phyloP scores from a whole-genome alignment of 1,284 basidiomycete species.

The Vanrija sp. region DNA sequence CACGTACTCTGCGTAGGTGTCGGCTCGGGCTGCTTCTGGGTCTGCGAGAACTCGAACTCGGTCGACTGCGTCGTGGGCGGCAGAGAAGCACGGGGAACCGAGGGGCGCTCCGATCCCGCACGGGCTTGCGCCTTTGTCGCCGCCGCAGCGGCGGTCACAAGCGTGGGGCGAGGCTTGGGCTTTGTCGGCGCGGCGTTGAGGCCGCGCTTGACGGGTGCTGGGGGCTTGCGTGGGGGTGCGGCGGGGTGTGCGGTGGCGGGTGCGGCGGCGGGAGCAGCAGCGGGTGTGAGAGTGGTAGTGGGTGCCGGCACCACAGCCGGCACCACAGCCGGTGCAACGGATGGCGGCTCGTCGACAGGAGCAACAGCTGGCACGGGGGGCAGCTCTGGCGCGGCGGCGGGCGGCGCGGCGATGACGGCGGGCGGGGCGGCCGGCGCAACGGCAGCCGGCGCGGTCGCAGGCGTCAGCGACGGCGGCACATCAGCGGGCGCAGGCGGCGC shows the following conservation, averaged over 20 bases:
- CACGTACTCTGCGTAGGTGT: background rate
- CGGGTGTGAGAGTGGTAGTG: background rate
- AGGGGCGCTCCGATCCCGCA: too few relatives aligned
- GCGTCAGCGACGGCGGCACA: background rate
- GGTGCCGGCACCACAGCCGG: background rate
- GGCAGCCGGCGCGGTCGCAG: background rate
- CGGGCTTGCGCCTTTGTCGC: too few relatives aligned
- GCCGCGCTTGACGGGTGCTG: too few relatives aligned
- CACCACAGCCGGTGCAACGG: background rate
- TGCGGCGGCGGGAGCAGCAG: background rate
- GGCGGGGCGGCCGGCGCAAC: too few relatives aligned
- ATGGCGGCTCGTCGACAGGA: background rate
- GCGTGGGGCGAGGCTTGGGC: too few relatives aligned
- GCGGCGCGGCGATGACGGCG: background rate
- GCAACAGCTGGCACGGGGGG: background rate
- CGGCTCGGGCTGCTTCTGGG: background rate
- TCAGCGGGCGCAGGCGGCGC: too few relatives aligned
- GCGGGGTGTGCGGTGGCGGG: background rate
- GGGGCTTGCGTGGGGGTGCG: background rate
- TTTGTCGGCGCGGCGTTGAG: too few relatives aligned
- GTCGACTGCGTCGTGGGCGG: background rate
- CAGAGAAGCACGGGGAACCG: background rate
- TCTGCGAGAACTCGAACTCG: background rate
- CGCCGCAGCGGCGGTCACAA: too few relatives aligned
- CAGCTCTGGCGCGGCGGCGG: background rate